Evolutionary conservation across 1,139 yeast species (phyloP), one percentile per base, ranked within the genome.

Genomic region (Magnusiomyces ingens): DNA sequence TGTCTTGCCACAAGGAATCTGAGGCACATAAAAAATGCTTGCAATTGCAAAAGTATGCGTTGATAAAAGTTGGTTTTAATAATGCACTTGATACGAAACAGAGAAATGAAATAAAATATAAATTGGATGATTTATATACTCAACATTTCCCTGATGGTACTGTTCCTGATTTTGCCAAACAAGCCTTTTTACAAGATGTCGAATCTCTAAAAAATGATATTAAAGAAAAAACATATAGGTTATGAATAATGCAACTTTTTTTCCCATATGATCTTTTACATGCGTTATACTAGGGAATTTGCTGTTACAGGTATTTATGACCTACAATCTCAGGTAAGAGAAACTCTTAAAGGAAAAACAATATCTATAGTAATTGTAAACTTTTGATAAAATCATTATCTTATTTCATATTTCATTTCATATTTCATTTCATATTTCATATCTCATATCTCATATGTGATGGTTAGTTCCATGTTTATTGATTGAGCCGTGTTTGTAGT

Each of bases 121-220:
- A 52, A 17, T 68, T 72, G 11, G 75, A 73, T 54, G 72, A 69
- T 48, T 50, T 73, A 42, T 67, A 67, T 55, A 60, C 66, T 22
- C 53, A 60, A 35, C 59, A 65, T 42, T 63, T 61, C 17, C 70
- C 70, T 1, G 60, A 60, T 1, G 64, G 67, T 13, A 51, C 55
- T 0, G 61, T 67, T 26, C 58, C 68, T 2, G 62, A 62, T 6
- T 59, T 52, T 11, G 57, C 57, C 2, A 56, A 55, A 48, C 49
- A 57, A 43, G 56, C 52, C 41, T 59, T 63, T 49, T 54, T 59
- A 26, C 54, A 56, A 21, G 59, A 66, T 4, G 55, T 60, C 6
- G 62, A 58, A 45, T 46, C 48, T 38, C 60, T 55, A 29, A 52
- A 54, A 47, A 49, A 40, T 11, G 48, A 51, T 13, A 37, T 49